A percentile compares a stretch with the other conserved stretches of the same genome.
phyloP scores from a whole-genome alignment of 805 yeast genomes.

The Wickerhamomyces chambardii region DNA sequence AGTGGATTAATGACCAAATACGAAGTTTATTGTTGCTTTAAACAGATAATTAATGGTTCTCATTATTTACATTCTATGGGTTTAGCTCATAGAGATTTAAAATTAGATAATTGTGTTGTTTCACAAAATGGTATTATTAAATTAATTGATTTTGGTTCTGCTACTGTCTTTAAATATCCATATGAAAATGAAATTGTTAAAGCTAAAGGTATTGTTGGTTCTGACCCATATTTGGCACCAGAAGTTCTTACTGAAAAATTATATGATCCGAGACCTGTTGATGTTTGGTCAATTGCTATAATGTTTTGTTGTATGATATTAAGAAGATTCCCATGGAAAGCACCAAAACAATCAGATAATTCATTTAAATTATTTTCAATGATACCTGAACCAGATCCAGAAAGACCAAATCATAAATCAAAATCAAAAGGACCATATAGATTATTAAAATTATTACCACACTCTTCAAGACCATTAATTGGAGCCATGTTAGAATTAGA shows the following conservation, averaged over 20 bases:
- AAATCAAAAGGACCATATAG: slow-evolving; percentile 62
- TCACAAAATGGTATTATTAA: slow-evolving; percentile 76
- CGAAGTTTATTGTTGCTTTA: slow-evolving; percentile 85
- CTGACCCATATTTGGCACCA: slow-evolving; percentile 88
- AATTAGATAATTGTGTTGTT: slow-evolving; percentile 88
- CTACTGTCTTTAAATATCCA: slow-evolving; percentile 87
- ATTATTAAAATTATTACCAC: slow-evolving; percentile 63
- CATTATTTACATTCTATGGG: slow-evolving; percentile 79
- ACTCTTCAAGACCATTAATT: slow-evolving; percentile 51
- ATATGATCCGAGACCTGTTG: slow-evolving; percentile 90
- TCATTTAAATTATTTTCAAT: slow-evolving; percentile 63
- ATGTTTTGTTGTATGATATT: slow-evolving; percentile 88
- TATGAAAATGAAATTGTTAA: slow-evolving; percentile 64
- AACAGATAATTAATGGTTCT: slow-evolving; percentile 76
- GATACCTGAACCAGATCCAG: slow-evolving; percentile 22
- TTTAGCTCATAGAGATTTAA: slow-evolving; percentile 84
- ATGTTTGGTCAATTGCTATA: slow-evolving; percentile 89
- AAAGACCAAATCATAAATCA: slow-evolving; percentile 25
- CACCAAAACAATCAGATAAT: slow-evolving; percentile 68
- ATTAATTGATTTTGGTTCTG: slow-evolving; percentile 89
- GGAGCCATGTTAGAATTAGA: slow-evolving; percentile 56
- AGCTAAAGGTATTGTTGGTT: slow-evolving; percentile 79
- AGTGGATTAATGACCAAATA: slow-evolving; percentile 74
- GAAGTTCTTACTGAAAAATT: slow-evolving; percentile 78
- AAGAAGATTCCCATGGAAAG: slow-evolving; percentile 92